A percentile compares a stretch with the other conserved stretches of the same genome.
Evolutionary conservation across 192 early-diverging fungal species (phyloP).

Genomic region (Oehlia diaphana): DNA sequence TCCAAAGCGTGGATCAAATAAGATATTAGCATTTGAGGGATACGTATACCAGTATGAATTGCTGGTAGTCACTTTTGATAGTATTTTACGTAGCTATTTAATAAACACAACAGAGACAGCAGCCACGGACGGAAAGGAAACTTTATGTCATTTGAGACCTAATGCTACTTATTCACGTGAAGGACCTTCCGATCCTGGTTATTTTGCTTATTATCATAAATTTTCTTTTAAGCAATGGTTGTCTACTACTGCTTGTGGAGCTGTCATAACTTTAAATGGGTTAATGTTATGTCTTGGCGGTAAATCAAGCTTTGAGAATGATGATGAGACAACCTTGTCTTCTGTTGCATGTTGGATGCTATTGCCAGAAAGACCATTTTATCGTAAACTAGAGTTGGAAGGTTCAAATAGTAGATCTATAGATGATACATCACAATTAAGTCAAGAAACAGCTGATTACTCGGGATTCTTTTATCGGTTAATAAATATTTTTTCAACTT

Average conservation of each 20-base stretch:
- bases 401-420: not conserved
- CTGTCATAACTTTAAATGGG: constrained; percentile 38
- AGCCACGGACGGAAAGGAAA: constrained; percentile 4
- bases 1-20: constrained; percentile 11
- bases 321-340: constrained; percentile 12
- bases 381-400: constrained; percentile 27
- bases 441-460: constrained; percentile 1
- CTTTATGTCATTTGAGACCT: constrained; percentile 10
- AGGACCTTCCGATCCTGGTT: constrained; percentile 44
- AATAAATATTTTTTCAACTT: constrained; percentile 23
- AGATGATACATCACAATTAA: constrained; percentile 10
- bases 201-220: constrained; percentile 51
- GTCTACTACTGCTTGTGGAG: constrained; percentile 43
- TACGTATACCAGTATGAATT: constrained; percentile 54
- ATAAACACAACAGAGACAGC: constrained; percentile 45
- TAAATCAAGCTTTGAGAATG: constrained; percentile 27
- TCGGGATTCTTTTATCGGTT: constrained; percentile 22
- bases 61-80: constrained; percentile 52
- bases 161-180: constrained; percentile 44
- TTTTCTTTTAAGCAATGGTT: constrained; percentile 48
- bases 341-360: constrained; percentile 30
- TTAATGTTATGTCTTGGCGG: constrained; percentile 47
- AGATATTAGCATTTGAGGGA: constrained; percentile 36
- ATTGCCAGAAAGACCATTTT: constrained; percentile 29
- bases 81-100: constrained; percentile 54